Evolutionary conservation across 1,139 yeast genomes (phyloP).

Genomic region (Yamadazyma membranifaciens): DNA sequence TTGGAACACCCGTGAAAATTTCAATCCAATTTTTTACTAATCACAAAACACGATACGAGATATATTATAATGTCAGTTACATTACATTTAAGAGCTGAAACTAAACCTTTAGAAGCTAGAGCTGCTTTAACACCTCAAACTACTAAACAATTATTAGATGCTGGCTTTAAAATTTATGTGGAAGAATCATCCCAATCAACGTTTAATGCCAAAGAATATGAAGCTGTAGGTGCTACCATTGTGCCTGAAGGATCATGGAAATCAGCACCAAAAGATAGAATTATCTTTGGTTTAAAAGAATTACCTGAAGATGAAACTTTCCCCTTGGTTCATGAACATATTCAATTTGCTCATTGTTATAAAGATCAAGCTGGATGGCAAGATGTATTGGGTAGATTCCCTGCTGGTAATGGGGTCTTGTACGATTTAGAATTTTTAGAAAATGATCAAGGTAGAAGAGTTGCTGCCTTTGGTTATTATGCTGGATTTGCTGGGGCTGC

Average conservation of each 20-base stretch:
- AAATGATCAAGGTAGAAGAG: constrained; percentile 94
- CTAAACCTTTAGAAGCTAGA: constrained; percentile 95
- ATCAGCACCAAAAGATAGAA: constrained; percentile 82
- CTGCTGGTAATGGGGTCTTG: constrained; percentile 83
- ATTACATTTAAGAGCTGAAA: constrained; percentile 88
- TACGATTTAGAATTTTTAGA: constrained; percentile 94
- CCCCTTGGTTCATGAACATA: constrained; percentile 93
- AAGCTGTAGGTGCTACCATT: constrained; percentile 74
- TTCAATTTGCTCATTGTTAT: constrained; percentile 98
- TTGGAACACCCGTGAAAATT: not conserved
- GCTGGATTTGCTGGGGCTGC: constrained; percentile 99
- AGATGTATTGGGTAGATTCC: constrained; percentile 83
- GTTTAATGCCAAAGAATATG: constrained; percentile 74
- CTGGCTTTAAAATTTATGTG: constrained; percentile 85
- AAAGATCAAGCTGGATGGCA: constrained; percentile 98
- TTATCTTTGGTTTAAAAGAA: constrained; percentile 91
- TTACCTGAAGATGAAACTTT: constrained; percentile 86
- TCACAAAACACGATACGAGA: not conserved
- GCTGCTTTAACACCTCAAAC: constrained; percentile 95
- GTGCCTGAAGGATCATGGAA: constrained; percentile 96
- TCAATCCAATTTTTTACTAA: not conserved
- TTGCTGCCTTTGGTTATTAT: constrained; percentile 97
- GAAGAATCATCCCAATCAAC: constrained; percentile 86
- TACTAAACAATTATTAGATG: constrained; percentile 76
- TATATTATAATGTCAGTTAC: constrained; percentile 36